Base-by-base conservation (phyloP, 495 filamentous ascomycete genomes). In the Neurospora cerealis region DNA sequence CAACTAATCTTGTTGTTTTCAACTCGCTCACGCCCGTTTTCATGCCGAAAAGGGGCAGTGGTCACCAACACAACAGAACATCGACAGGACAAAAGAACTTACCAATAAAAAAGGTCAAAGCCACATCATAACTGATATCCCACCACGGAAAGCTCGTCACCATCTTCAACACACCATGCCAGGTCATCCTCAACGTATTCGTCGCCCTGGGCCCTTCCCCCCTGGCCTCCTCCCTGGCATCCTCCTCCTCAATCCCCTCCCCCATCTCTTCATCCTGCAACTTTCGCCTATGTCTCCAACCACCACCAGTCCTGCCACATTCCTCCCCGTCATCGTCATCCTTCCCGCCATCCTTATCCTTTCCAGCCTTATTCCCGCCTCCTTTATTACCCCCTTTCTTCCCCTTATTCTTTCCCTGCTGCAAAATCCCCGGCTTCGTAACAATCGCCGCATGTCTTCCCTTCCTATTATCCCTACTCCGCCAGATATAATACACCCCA, bases 401-500 rank as follows among this genome's bases (percentile, higher is more conserved):
- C 9, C 37, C 37, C 37, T n/a, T 8, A 24, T 24, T 44, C 15
- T 34, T 40, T 9, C 46, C 46, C 36, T 15, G 40, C 24, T 21
- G 36, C 46, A 15, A 62, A 24, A 69, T 70, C 13, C 10, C 24
- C 13, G 54, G 72, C 13, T 81, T 78, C 8, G 84, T 80, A 69
- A 92, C 79, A 4, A 84, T 73, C 2, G 91, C 77, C 19, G 88
- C 83, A 80, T 93, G 91, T 21, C 91, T 84, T 32, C 91, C 83
- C 39, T 93, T 93, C 54, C 91, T 85, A 77, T 91, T 92, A 79
- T 93, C 90, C n/a, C 91, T 86, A 54, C 90, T 89, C 17, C 88
- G 87, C 80, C 79, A 79, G 70, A 82, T 66, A 37, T 80, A 76
- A 71, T 78, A 80, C 36, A 75, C 69, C 8, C 71, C 73, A 10